These are phyloP conservation scores for Cyclotella baltica DNA, from an alignment of 108 stramenopile genomes.

Conservation along the genomic window DNA sequence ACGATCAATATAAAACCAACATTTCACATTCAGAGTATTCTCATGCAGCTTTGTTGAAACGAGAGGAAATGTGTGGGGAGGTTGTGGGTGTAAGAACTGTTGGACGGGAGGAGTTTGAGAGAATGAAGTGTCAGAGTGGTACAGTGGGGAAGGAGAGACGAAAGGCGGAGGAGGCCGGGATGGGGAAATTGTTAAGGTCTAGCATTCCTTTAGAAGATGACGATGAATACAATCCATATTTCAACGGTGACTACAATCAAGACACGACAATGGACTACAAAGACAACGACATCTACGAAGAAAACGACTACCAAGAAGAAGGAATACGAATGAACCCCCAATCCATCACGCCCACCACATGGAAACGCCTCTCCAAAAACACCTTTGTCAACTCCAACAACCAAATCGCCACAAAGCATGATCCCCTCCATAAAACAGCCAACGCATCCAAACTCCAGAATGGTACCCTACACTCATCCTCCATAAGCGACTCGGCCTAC, in stretches of 20 bases:
- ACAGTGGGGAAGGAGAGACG: slow-evolving; percentile 15
- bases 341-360: slow-evolving; percentile 15
- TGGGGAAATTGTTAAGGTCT: slow-evolving; percentile 31
- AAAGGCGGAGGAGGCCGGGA: slow-evolving; percentile 32
- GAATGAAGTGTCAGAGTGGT: slow-evolving; percentile 25
- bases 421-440: slow-evolving; percentile 60
- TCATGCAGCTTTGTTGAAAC: slow-evolving; percentile 22
- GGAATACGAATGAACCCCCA: slow-evolving; percentile 68
- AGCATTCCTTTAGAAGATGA: slow-evolving; percentile 41
- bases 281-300: background rate
- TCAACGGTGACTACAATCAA: background rate
- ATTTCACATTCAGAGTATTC: background rate
- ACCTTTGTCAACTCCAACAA: slow-evolving; percentile 75
- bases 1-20: slow-evolving; percentile 18
- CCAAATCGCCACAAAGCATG: slow-evolving; percentile 82
- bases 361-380: slow-evolving; percentile 60
- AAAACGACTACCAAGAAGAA: background rate
- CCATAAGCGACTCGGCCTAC: slow-evolving; percentile 43
- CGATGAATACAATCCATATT: slow-evolving; percentile 35
- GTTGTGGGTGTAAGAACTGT: slow-evolving; percentile 34
- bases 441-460: slow-evolving; percentile 55
- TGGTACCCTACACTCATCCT: slow-evolving; percentile 13
- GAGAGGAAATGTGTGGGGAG: slow-evolving; percentile 31
- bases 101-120: slow-evolving; percentile 30
- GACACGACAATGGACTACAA: background rate